Percentiles rank a stretch among this genome's conserved stretches.
These are phyloP conservation scores for Collybia mongolica DNA, from an alignment of 768 basidiomycete species.

Conservation along the genomic window DNA sequence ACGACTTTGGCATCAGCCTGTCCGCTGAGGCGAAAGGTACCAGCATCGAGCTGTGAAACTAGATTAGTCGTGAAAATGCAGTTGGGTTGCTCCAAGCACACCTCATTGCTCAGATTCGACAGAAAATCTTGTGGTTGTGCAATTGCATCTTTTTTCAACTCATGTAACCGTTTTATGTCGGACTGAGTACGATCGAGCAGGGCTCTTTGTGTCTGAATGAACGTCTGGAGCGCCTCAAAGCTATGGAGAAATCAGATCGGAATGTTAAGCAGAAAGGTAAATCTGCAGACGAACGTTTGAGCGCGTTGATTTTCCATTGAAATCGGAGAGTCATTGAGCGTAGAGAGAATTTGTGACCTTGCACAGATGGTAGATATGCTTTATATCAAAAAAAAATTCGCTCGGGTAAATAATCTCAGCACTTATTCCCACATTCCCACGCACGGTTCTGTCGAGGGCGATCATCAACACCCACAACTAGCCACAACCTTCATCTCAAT, in stretches of 20 bases:
- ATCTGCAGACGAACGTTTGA: conserved; percentile 32
- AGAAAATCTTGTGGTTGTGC: conserved; percentile 31
- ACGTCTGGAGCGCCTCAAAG: conserved; percentile 64
- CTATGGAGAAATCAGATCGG: conserved; percentile 25
- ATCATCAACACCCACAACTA: neutral
- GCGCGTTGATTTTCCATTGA: conserved; percentile 36
- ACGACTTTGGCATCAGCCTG: conserved; percentile 40
- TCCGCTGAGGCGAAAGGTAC: conserved; percentile 37
- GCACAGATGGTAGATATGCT: too few relatives aligned
- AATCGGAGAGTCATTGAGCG: conserved; percentile 15
- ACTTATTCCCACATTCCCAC: conserved; percentile 8
- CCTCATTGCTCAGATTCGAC: conserved; percentile 31
- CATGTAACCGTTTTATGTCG: conserved; percentile 58
- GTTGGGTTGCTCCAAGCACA: conserved; percentile 12
- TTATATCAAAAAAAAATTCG: too few relatives aligned
- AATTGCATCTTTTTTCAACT: conserved; percentile 38
- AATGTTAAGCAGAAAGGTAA: neutral
- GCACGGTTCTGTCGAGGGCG: neutral
- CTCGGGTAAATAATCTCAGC: neutral
- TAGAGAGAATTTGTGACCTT: neutral
- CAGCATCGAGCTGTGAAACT: conserved; percentile 7
- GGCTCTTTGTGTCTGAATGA: conserved; percentile 59
- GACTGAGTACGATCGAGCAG: conserved; percentile 58
- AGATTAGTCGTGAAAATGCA: neutral
- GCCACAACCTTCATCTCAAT: too few relatives aligned